Base-by-base conservation (phyloP, 2,329 filamentous ascomycete species). In the Lachnellula cervina region DNA sequence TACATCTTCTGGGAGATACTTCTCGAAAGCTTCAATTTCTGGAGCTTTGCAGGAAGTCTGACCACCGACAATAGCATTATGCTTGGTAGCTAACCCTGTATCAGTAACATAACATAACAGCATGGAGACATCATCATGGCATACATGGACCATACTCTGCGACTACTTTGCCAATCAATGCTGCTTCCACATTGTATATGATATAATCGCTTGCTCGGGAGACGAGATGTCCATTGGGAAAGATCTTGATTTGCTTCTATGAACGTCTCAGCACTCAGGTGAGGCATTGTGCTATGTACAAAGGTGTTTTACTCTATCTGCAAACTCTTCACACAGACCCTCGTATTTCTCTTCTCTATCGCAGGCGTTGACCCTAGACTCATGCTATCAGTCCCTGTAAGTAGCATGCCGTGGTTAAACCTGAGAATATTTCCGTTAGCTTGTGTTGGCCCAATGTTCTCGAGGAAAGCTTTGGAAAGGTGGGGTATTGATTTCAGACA, bases 1-100 rank as follows among this genome's bases (percentile, higher is more conserved):
- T 67, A 96, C 90, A 72, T 99, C 94, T 37, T 76, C 67, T 1
- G 94, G 94, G 17, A 99, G 83, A 73, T 96, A 83, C 63, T 85
- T 84, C 66, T 97, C 93, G 66, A 99, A 97, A 3, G 94, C 93
- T 37, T 84, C 85, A 67, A 99, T 94, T 73, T 99, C 94, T 19
- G 94, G 94, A 49, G 90, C 91, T 75, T 99, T 99, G 80, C 94
- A 99, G 0, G 94, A 97, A 0, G 94, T 99, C 72, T 99, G 94
- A 8, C 94, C 94, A 57, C 94, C 95, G 21, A 99, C 94, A 60
- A 99, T 95, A 62, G 94, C 94, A 61, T 89, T 88, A 68, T 94
- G 81, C 72, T 97, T 97, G 56, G 94, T 99, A 63, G 94, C 92
- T 96, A 69, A 19, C 16, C 53, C 11, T 50, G 35, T 17, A 61